These are phyloP conservation scores for Xylaria curta DNA, from an alignment of 495 filamentous ascomycete species.

Conservation along the genomic window DNA sequence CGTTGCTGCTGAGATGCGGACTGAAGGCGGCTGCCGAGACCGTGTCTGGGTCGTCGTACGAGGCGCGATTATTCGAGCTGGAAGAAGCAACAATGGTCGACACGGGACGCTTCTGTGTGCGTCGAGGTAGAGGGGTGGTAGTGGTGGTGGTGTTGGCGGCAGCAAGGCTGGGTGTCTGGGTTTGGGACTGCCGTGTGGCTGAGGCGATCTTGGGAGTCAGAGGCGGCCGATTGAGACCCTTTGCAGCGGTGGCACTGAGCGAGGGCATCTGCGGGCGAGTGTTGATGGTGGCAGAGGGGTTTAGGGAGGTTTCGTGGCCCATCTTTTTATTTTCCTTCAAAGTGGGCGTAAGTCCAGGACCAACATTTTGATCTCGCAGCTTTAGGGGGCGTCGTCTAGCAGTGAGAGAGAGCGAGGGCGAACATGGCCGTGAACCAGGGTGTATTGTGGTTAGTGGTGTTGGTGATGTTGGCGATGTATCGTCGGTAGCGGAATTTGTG, in stretches of 20 bases:
- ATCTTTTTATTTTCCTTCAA: slow-evolving; percentile 46
- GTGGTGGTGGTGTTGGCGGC: slow-evolving; percentile 33
- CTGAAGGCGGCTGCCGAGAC: slow-evolving; percentile 46
- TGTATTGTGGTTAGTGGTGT: slow-evolving; percentile 3
- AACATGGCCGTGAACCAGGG: background rate
- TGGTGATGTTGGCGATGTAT: background rate
- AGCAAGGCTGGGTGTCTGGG: slow-evolving; percentile 42
- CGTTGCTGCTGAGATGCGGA: slow-evolving; percentile 66
- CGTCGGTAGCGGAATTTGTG: background rate
- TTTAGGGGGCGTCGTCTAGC: slow-evolving; percentile 37
- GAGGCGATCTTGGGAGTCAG: slow-evolving; percentile 55
- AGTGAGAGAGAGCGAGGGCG: slow-evolving; percentile 12
- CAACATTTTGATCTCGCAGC: slow-evolving; percentile 52
- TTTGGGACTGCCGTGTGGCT: slow-evolving; percentile 24
- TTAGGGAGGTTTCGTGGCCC: slow-evolving; percentile 31
- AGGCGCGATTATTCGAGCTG: slow-evolving; percentile 24
- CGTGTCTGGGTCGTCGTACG: slow-evolving; percentile 49
- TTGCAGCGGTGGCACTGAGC: slow-evolving; percentile 44
- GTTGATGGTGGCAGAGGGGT: slow-evolving; percentile 33
- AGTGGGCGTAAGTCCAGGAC: slow-evolving; percentile 33
- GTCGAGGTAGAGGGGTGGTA: slow-evolving; percentile 41
- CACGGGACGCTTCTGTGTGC: slow-evolving; percentile 32
- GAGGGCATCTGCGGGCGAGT: slow-evolving; percentile 49
- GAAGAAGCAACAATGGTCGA: slow-evolving; percentile 31
- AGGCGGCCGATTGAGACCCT: slow-evolving; percentile 47